These are phyloP conservation scores for Vanrija sp. DNA, from an alignment of 1,284 basidiomycete genomes.

Conservation along the genomic window DNA sequence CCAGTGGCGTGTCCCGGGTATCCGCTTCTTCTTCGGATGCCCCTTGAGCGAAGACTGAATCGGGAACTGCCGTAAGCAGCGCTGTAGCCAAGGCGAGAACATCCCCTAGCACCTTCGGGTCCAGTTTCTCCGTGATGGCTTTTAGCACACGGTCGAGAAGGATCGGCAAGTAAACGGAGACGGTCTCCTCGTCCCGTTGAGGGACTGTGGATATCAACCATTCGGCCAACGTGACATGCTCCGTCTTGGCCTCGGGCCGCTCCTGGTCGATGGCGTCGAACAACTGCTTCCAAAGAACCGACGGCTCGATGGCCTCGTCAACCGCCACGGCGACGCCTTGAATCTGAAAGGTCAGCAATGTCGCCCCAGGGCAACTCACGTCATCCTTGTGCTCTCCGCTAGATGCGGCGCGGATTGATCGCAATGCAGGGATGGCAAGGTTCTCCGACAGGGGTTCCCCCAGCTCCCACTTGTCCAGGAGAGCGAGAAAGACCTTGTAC, in stretches of 20 bases:
- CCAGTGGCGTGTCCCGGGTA: neutral
- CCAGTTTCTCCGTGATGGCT: slow-evolving; percentile 3
- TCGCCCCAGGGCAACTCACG: too few relatives aligned
- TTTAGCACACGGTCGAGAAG: slow-evolving; percentile 20
- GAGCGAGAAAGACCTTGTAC: slow-evolving; percentile 90
- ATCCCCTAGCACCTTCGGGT: neutral
- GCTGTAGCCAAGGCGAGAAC: slow-evolving; percentile 1
- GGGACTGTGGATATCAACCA: slow-evolving; percentile 51
- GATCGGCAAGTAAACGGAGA: slow-evolving; percentile 24
- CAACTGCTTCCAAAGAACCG: slow-evolving; percentile 77
- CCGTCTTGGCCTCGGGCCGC: slow-evolving; percentile 3
- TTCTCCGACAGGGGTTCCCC: slow-evolving; percentile 74
- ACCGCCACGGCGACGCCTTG: slow-evolving; percentile 1
- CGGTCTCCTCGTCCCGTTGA: slow-evolving; percentile 53
- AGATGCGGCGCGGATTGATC: slow-evolving; percentile 17
- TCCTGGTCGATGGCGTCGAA: slow-evolving; percentile 55
- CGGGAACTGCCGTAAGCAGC: slow-evolving; percentile 7
- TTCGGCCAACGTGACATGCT: slow-evolving; percentile 42
- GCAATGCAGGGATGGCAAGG: slow-evolving; percentile 66
- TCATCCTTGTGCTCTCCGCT: neutral
- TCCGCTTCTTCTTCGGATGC: too few relatives aligned
- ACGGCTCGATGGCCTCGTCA: slow-evolving; percentile 84
- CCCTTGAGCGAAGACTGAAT: slow-evolving; percentile 2
- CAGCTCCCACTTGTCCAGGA: slow-evolving; percentile 96
- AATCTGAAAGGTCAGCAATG: neutral